Conservation (phyloP, 139 green algal species). For the Chlamydomonas schloesseri region DNA sequence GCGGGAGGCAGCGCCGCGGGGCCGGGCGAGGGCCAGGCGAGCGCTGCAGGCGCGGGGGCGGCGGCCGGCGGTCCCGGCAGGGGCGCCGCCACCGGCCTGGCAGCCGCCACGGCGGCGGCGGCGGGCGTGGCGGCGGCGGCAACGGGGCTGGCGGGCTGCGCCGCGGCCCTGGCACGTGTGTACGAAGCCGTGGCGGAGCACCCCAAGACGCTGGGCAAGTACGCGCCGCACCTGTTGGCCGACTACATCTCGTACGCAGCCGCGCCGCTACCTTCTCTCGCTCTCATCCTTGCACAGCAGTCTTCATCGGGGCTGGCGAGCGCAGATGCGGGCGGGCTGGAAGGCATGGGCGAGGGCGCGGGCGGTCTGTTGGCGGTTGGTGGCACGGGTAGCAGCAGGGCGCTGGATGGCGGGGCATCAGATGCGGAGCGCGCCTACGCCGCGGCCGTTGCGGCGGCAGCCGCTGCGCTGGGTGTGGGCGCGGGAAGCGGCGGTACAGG, state of each 20-base stretch:
- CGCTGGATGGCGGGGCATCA: no score
- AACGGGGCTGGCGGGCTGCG: background rate
- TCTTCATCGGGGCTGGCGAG: no score
- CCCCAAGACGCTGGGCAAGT: conserved; percentile 24
- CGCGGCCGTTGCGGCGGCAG: background rate
- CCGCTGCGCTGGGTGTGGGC: background rate
- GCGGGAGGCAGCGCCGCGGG: no score
- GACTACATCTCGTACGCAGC: conserved; percentile 46
- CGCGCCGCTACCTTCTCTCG: conserved; percentile 25
- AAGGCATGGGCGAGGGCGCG: background rate
- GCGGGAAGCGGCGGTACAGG: background rate
- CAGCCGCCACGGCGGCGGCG: background rate
- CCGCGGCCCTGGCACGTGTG: conserved; percentile 2
- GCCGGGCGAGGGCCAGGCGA: no score
- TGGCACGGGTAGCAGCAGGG: background rate
- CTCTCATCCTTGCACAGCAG: background rate
- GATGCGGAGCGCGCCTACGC: background rate
- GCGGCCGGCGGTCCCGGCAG: no score
- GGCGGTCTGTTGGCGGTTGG: background rate
- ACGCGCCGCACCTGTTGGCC: conserved; percentile 45
- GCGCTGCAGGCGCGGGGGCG: no score
- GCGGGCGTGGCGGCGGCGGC: background rate
- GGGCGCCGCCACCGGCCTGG: background rate
- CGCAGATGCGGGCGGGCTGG: no score
- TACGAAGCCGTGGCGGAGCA: conserved; percentile 43